Evolutionary conservation across 495 filamentous ascomycete genomes (phyloP), one percentile per base, ranked within the genome.

Genomic region (Trichocladium uniseriatum): DNA sequence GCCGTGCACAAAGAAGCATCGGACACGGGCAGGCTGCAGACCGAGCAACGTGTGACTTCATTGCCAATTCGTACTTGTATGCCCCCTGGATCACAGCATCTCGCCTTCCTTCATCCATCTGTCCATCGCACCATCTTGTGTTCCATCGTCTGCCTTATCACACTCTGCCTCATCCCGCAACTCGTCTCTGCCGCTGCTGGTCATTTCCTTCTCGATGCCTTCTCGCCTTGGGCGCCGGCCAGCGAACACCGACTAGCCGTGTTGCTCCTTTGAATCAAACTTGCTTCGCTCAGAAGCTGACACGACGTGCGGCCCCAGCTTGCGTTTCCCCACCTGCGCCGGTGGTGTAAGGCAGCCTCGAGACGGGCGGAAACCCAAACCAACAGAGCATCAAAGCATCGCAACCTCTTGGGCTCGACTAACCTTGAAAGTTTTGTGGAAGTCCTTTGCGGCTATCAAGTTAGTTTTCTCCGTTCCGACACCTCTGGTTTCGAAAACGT

Each of bases 31-130:
- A 27, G 16, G 47, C 43, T 37, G 29, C 44, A 24, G 27, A 18
- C 27, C 37, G 19, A 38, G 44, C 49, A 48, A 41, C 46, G 27
- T 38, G 56, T 56, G 56, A 56, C 53, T 55, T 59, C 56, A 59
- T 59, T 50, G 41, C 34, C 28, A 22, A 37, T 27, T 31, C 24
- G 46, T 38, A 20, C 3, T 55, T 8, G 15, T 29, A 31, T 43
- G 13, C n/a, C 31, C 51, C 51, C 34, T 16, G 47, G 38, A 47
- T 38, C 49, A 40, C 45, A 45, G 49, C 48, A 37, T 8, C 24
- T 27, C 44, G 27, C 41, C 38, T 37, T n/a, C 18, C 13, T 27
- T 32, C 37, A 40, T 29, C 21, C n/a, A 16, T 36, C 24, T n/a
- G 8, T 21, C 15, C 24, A 38, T 31, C 37, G 15, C 32, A n/a